These are phyloP conservation scores for Kentomonas sorsogonicus DNA, from an alignment of 208 protist species.

Conservation along the genomic window DNA sequence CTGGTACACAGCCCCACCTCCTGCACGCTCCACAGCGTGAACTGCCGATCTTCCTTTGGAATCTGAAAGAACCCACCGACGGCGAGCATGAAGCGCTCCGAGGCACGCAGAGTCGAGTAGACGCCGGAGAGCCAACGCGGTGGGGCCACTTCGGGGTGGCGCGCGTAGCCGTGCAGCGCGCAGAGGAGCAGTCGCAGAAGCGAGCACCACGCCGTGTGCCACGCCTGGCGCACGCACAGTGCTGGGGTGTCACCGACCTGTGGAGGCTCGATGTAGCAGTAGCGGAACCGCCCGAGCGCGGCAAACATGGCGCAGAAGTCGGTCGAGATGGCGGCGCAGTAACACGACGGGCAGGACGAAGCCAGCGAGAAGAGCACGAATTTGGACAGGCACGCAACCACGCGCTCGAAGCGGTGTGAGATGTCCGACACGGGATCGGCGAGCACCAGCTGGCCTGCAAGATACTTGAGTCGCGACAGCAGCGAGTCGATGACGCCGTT, in stretches of 20 bases:
- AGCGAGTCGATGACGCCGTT: too few species aligned
- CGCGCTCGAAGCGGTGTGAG: not conserved
- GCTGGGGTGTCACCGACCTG: too few species aligned
- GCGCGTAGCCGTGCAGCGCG: constrained; percentile 5
- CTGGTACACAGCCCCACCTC: not conserved
- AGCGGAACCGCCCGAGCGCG: too few species aligned
- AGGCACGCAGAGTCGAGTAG: not conserved
- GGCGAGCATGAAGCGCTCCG: constrained; percentile 5
- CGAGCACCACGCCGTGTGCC: not conserved
- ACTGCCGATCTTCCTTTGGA: not conserved
- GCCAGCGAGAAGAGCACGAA: not conserved
- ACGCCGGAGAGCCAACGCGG: not conserved
- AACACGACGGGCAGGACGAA: not conserved
- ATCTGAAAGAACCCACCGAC: not conserved
- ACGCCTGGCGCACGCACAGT: too few species aligned
- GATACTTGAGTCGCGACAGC: too few species aligned
- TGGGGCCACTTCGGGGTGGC: not conserved
- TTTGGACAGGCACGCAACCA: not conserved
- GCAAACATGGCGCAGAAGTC: too few species aligned
- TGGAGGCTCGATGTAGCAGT: too few species aligned
- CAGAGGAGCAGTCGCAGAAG: not conserved
- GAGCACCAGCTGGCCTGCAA: too few species aligned
- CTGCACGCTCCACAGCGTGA: constrained; percentile 3
- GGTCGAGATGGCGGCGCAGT: not conserved
- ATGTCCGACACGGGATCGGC: too few species aligned